Percentiles rank a stretch among this genome's conserved stretches.
Evolutionary conservation across 2,329 filamentous ascomycete species (phyloP).

Genomic region (Pestalotiopsis fici): DNA sequence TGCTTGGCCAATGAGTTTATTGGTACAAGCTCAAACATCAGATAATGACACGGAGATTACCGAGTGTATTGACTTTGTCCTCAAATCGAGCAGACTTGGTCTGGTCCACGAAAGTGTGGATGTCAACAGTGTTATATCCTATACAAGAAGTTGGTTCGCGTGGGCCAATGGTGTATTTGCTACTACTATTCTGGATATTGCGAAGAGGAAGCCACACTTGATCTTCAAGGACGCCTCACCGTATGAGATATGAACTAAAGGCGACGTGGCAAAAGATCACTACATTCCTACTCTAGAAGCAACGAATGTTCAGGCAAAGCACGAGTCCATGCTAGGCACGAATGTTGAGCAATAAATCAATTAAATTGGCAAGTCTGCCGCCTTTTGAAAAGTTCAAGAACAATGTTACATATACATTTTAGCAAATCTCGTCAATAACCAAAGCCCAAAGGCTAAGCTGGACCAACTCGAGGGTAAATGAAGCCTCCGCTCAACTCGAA

Average conservation of each 20-base stretch:
- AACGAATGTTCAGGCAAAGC: no score
- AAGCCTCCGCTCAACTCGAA: no score
- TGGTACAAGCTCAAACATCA: slow-evolving; percentile 89
- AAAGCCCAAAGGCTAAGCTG: no score
- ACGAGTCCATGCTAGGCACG: no score
- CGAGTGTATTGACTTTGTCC: slow-evolving; percentile 71
- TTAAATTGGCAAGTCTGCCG: no score
- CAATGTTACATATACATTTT: no score
- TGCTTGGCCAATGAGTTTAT: slow-evolving; percentile 95
- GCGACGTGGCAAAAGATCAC: neutral
- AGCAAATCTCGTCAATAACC: no score
- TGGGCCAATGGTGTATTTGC: slow-evolving; percentile 98
- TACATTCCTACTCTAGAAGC: neutral
- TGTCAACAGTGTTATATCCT: slow-evolving; percentile 66
- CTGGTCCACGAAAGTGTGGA: slow-evolving; percentile 91
- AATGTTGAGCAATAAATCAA: no score
- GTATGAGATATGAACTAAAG: slow-evolving; percentile 48
- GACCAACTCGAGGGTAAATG: no score
- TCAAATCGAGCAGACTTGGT: slow-evolving; percentile 74
- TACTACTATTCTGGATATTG: slow-evolving; percentile 86
- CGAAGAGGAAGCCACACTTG: slow-evolving; percentile 83
- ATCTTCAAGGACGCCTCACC: slow-evolving; percentile 69
- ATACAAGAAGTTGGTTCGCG: slow-evolving; percentile 93
- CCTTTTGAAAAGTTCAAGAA: no score
- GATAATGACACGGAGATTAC: slow-evolving; percentile 81